Conservation (phyloP, 2,329 filamentous ascomycete species). For the Colletotrichum sp. region DNA sequence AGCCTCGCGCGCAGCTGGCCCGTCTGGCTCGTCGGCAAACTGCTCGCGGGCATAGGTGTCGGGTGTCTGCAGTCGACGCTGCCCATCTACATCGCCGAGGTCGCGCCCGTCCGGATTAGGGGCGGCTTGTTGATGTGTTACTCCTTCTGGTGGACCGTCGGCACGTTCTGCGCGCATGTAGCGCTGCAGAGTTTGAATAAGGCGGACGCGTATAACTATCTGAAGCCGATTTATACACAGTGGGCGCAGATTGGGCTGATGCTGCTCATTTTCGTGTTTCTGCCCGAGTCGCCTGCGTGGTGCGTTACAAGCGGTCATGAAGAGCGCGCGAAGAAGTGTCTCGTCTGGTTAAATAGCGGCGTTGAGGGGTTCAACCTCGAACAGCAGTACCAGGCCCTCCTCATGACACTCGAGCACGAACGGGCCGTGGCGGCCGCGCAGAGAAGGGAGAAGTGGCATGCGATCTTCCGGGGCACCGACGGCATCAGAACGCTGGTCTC, state of each 20-base stretch:
- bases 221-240: constrained; percentile 45
- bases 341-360: constrained; percentile 20
- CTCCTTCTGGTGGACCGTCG: constrained; percentile 48
- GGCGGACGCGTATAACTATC: constrained; percentile 35
- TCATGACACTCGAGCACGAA: constrained; percentile 27
- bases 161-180: constrained; percentile 44
- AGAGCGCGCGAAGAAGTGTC: constrained; percentile 23
- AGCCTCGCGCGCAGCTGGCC: constrained; percentile 39
- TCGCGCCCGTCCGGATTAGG: constrained; percentile 42
- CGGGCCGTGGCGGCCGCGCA: constrained; percentile 25
- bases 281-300: constrained; percentile 46
- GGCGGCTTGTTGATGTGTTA: constrained; percentile 45
- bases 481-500: constrained; percentile 25
- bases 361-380: constrained; percentile 30
- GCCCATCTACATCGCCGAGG: constrained; percentile 44
- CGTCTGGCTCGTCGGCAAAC: constrained; percentile 41
- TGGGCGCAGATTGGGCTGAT: constrained; percentile 49
- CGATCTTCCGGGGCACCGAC: constrained; percentile 33
- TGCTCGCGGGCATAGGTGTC: constrained; percentile 40
- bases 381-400: constrained; percentile 27
- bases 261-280: constrained; percentile 38
- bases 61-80: constrained; percentile 46
- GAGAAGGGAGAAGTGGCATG: constrained; percentile 26
- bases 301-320: constrained; percentile 26
- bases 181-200: constrained; percentile 40